These are phyloP conservation scores for Kentomonas sorsogonicus DNA, from an alignment of 208 protist species.

Conservation along the genomic window DNA sequence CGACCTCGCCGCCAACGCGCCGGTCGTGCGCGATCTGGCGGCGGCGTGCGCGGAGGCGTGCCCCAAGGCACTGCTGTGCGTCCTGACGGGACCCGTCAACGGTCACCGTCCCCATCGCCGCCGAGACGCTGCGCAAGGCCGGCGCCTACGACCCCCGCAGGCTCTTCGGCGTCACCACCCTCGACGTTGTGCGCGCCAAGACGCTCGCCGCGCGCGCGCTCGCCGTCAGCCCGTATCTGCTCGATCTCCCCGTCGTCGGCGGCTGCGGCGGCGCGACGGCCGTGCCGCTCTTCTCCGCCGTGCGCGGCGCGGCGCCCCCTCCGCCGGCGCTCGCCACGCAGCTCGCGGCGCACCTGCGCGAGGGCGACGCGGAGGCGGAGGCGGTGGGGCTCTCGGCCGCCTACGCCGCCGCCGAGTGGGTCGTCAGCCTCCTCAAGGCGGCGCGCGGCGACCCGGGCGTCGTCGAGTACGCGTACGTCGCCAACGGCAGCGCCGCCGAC, in stretches of 20 bases:
- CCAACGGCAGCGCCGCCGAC: conserved; percentile 38
- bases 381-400: too few relatives aligned
- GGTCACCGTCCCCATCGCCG: conserved; percentile 92
- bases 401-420: conserved; percentile 65
- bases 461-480: conserved; percentile 69
- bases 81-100: conserved; percentile 95
- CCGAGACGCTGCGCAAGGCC: conserved; percentile 84
- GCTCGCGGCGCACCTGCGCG: too few relatives aligned
- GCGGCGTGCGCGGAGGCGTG: conserved; percentile 69
- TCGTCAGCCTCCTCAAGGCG: conserved; percentile 53
- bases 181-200: conserved; percentile 79
- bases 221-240: conserved; percentile 37
- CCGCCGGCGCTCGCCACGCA: too few relatives aligned
- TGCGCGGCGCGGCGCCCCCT: too few relatives aligned
- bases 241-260: conserved; percentile 88
- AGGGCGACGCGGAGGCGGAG: conserved; percentile 49
- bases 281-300: conserved; percentile 86
- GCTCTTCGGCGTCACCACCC: conserved; percentile 91
- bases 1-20: conserved; percentile 93
- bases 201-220: conserved; percentile 72
- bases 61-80: conserved; percentile 85
- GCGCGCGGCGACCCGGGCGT: conserved; percentile 67
- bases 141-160: conserved; percentile 78
- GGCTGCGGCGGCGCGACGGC: conserved; percentile 93
- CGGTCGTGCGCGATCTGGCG: conserved; percentile 83